phyloP scores from a whole-genome alignment of 345 rosid species.

The Citrus inodora region DNA sequence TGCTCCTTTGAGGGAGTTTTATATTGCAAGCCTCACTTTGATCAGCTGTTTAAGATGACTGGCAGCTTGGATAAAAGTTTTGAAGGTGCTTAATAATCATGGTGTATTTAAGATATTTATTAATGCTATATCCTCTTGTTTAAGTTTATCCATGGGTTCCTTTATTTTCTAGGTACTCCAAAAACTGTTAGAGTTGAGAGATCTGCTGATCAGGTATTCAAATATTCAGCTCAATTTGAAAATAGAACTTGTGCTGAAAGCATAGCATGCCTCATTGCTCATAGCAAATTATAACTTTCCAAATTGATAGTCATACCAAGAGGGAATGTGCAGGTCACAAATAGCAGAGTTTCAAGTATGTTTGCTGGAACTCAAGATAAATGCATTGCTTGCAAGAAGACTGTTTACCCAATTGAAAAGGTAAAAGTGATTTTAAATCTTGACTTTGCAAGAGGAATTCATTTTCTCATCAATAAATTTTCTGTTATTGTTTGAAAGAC shows the following conservation, averaged over 20 bases:
- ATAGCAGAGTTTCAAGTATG: constrained; percentile 58
- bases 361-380: constrained; percentile 83
- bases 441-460: neutral
- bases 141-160: neutral
- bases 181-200: constrained; percentile 48
- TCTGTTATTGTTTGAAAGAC: neutral
- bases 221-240: neutral
- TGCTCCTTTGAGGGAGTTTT: constrained; percentile 71
- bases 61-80: constrained; percentile 80
- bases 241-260: neutral
- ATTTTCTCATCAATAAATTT: neutral
- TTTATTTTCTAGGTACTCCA: constrained; percentile 43
- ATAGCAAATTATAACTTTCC: neutral
- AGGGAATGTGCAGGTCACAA: constrained; percentile 34
- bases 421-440: constrained; percentile 20
- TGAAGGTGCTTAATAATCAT: constrained; percentile 39
- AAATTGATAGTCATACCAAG: neutral
- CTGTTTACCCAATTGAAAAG: constrained; percentile 76
- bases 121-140: neutral
- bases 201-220: constrained; percentile 53
- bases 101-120: neutral
- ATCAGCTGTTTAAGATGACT: constrained; percentile 69
- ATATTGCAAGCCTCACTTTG: constrained; percentile 83
- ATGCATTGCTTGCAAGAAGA: constrained; percentile 71
- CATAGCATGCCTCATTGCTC: neutral